Percentiles rank a stretch among this genome's conserved stretches.
Conservation (phyloP, 2,329 filamentous ascomycete species). For the Diaporthe caulivora region DNA sequence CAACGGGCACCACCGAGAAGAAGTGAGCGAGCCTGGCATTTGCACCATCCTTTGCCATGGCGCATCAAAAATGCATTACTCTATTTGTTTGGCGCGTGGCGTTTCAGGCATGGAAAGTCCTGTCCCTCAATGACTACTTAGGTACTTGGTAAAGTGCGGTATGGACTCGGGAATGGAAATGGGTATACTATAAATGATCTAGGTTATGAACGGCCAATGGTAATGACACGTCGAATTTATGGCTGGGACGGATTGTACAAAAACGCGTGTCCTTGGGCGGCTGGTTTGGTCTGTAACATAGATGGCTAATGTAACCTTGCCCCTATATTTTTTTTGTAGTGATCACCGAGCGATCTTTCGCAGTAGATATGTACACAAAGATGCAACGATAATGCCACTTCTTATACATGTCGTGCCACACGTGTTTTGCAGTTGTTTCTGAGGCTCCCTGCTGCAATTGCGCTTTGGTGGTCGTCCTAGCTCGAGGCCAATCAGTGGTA, state of each 20-base stretch:
- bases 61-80: constrained; percentile 5
- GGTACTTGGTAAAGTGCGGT: constrained; percentile 2
- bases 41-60: not conserved
- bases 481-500: not conserved
- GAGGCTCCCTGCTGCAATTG: not conserved
- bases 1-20: constrained; percentile 8
- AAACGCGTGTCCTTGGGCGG: constrained; percentile 11
- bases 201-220: not conserved
- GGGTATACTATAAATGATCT: constrained; percentile 27
- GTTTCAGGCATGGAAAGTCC: constrained; percentile 28
- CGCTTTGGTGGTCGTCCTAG: not conserved
- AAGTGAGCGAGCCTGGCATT: not conserved
- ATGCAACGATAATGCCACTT: not conserved
- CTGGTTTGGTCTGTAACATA: constrained; percentile 36
- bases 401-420: too few relatives aligned
- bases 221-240: constrained; percentile 21
- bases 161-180: not conserved
- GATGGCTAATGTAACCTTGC: constrained; percentile 14
- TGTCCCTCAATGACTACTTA: not conserved
- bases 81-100: constrained; percentile 24
- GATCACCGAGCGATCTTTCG: not conserved
- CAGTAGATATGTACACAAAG: not conserved
- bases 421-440: not conserved
- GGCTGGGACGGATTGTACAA: constrained; percentile 33
- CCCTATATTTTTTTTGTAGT: not conserved